phyloP scores from a whole-genome alignment of 2,329 filamentous ascomycete species.

The Fusarium sp. region DNA sequence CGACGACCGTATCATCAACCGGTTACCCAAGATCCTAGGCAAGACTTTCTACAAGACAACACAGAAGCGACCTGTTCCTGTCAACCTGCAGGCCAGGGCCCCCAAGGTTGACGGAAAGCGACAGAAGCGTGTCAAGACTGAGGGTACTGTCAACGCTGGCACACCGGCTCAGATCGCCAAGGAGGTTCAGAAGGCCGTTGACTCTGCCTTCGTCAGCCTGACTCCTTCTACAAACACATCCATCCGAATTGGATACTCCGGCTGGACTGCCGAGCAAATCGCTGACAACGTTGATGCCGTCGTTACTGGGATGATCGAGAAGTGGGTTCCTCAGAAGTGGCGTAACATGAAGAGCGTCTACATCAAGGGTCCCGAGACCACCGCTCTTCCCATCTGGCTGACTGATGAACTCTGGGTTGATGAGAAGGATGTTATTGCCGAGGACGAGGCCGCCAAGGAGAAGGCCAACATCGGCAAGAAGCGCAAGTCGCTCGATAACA shows the following conservation, averaged over 20 bases:
- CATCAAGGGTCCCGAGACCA: conserved; percentile 90
- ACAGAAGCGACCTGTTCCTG: conserved; percentile 86
- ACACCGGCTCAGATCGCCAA: conserved; percentile 76
- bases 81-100: conserved; percentile 75
- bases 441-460: conserved; percentile 65
- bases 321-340: conserved; percentile 89
- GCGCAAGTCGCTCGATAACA: conserved; percentile 64
- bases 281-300: conserved; percentile 85
- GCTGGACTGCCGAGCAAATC: conserved; percentile 80
- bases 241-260: conserved; percentile 81
- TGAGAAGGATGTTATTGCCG: conserved; percentile 78
- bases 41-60: conserved; percentile 93
- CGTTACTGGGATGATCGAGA: conserved; percentile 76
- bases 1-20: conserved; percentile 85
- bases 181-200: conserved; percentile 84
- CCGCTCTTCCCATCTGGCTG: conserved; percentile 93
- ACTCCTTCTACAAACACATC: conserved; percentile 83
- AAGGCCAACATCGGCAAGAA: conserved; percentile 76
- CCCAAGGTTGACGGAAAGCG: conserved; percentile 72
- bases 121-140: conserved; percentile 65
- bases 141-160: conserved; percentile 61
- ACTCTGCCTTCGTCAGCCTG: conserved; percentile 84
- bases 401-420: conserved; percentile 93
- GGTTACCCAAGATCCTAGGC: conserved; percentile 82
- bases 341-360: conserved; percentile 86